phyloP scores from a whole-genome alignment of 768 basidiomycete genomes.

The Leccinum obscurum region DNA sequence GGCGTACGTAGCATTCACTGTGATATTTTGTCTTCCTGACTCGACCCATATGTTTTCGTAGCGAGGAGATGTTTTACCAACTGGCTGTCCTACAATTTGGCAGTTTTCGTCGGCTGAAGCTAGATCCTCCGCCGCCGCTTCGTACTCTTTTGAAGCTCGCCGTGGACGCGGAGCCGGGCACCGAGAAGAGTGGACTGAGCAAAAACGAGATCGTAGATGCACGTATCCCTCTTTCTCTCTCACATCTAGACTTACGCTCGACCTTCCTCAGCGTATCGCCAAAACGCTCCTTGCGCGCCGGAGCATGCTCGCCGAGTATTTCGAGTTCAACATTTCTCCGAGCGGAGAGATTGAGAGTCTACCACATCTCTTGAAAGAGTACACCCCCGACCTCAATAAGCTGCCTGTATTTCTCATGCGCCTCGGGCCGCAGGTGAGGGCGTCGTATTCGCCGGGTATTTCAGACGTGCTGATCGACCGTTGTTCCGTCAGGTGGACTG shows the following conservation, averaged over 20 bases:
- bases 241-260: background rate
- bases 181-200: conserved; percentile 49
- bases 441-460: background rate
- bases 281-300: conserved; percentile 58
- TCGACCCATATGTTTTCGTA: conserved; percentile 28
- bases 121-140: conserved; percentile 81
- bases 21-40: background rate
- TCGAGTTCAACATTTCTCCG: conserved; percentile 69
- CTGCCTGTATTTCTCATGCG: conserved; percentile 89
- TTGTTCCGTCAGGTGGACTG: conserved; percentile 70
- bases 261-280: conserved; percentile 54
- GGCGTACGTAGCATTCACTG: conserved; percentile 54
- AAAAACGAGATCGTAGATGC: conserved; percentile 74
- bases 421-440: conserved; percentile 80
- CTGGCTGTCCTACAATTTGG: conserved; percentile 91
- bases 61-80: conserved; percentile 96
- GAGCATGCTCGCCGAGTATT: conserved; percentile 93
- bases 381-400: conserved; percentile 88
- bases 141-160: conserved; percentile 74
- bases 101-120: conserved; percentile 67
- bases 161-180: conserved; percentile 62
- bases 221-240: conserved; percentile 21
- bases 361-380: conserved; percentile 82
- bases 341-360: conserved; percentile 71
- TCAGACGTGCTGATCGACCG: background rate